Evolutionary conservation across 2,329 filamentous ascomycete genomes (phyloP), one percentile per base, ranked within the genome.

Genomic region (Leptographium galeiforme): DNA sequence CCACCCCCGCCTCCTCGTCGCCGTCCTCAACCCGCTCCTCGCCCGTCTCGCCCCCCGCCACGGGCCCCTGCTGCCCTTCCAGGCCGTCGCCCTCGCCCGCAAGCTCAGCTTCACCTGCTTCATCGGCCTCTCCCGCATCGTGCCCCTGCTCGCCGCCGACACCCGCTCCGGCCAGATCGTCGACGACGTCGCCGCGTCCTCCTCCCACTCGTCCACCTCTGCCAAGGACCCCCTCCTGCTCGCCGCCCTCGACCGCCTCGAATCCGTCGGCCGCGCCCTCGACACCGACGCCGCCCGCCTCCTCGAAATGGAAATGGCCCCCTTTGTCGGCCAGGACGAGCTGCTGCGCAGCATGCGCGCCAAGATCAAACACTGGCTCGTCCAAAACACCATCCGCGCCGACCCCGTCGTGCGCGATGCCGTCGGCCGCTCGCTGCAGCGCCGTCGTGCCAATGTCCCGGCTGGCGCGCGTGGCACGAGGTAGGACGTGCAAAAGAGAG

Each of bases 351-450:
- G 80, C 55, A 69, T 94, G 62, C 78, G 82, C 57, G 76, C 76
- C 43, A 86, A 85, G 61, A 78, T 96, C 69, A 86, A 84, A 68
- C 87, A 93, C 62, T 95, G 89, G 77, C 72, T 97, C 60, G 82
- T 96, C 50, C 82, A 94, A 66, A 94, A 94, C 63, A 90, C 84
- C 14, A 85, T 94, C 56, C 77, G 81, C 59, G 81, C 78, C 48
- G 87, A 91, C 67, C 84, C 83, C 1, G 87, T 91, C 69, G 91
- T 97, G 10, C 78, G 83, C 60, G 84, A 88, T 66, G 89, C 89
- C 0, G 74, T 95, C 60, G 82, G 81, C 30, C 77, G 75, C 55
- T 81, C 82, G 33, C 69, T 90, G 54, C 76, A 79, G 64, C 81
- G 75, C 63, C 71, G 81, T 60, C 75, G 84, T 59, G 66, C 73